Evolutionary conservation across 352 stramenopile genomes (phyloP), one percentile per base, ranked within the genome.

Genomic region (Thraustotheca clavata): DNA sequence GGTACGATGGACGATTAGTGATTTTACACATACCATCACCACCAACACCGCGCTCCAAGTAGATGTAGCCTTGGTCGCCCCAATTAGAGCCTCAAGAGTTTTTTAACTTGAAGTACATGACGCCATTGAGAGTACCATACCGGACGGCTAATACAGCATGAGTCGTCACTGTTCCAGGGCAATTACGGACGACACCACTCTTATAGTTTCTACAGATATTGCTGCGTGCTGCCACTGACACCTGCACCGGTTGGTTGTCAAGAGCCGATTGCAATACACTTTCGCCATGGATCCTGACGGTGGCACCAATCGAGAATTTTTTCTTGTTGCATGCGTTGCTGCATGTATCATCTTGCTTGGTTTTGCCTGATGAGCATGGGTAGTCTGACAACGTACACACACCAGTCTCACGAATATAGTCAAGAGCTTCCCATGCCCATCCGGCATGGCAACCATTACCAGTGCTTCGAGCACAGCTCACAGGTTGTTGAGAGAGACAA

Each of bases 131-230:
- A 20, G 49, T 59, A n/a, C 54, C 67, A 41, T 72, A 71, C 1
- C 68, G 67, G n/a, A 74, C 62, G 4, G 71, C 57, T 5, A 74
- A 49, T 0, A 71, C 54, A 0, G 59, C 66, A 49, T 81, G 69
- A 62, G 78, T 77, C 36, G 78, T 85, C 61, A 86, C 74, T n/a
- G 70, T 71, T 24, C 79, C 79, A 3, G 66, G 43, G 16, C 48
- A 55, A 6, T n/a, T 31, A 6, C 71, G 86, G 20, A 88, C 70
- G 36, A 88, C 74, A 26, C 80, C 80, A 36, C 77, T 57, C 35
- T 63, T 74, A 68, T 90, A 88, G 39, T 73, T 86, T 69, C 87
- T 77, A 68, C 86, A 90, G 3, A 76, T 79, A 8, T 46, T 71
- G 33, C 75, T 86, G 11, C 75, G 74, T 57, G 75, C 80, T 67